These are phyloP conservation scores for Sisymbrium altissimum DNA, from an alignment of 345 rosid genomes.

Conservation along the genomic window DNA sequence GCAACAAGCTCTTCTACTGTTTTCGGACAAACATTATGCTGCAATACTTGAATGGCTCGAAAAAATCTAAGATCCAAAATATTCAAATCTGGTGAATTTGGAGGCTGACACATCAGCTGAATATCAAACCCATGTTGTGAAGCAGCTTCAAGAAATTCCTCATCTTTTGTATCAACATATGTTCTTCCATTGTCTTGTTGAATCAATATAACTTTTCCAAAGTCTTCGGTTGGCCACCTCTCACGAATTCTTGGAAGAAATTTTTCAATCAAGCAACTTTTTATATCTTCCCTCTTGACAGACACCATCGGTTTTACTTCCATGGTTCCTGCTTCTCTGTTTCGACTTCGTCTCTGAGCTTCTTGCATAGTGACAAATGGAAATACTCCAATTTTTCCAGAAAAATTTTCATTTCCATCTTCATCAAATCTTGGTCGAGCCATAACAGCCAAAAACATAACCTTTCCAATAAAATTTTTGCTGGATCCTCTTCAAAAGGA, in stretches of 20 bases:
- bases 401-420: neutral
- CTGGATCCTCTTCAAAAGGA: neutral
- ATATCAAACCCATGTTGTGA: neutral
- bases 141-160: neutral
- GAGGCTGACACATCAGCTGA: neutral
- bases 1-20: neutral
- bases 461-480: neutral
- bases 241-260: neutral
- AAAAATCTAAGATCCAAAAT: neutral
- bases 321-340: neutral
- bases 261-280: neutral
- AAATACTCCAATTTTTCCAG: neutral
- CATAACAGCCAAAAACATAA: neutral
- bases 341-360: neutral
- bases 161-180: neutral
- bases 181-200: neutral
- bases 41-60: neutral
- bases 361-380: neutral
- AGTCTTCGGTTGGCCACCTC: neutral
- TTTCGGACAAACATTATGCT: neutral
- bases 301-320: neutral
- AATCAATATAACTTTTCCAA: neutral
- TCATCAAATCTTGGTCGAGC: neutral
- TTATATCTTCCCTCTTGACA: neutral
- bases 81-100: neutral